Evolutionary conservation across 352 stramenopile genomes (phyloP).

Genomic region (Globisporangium parvum): DNA sequence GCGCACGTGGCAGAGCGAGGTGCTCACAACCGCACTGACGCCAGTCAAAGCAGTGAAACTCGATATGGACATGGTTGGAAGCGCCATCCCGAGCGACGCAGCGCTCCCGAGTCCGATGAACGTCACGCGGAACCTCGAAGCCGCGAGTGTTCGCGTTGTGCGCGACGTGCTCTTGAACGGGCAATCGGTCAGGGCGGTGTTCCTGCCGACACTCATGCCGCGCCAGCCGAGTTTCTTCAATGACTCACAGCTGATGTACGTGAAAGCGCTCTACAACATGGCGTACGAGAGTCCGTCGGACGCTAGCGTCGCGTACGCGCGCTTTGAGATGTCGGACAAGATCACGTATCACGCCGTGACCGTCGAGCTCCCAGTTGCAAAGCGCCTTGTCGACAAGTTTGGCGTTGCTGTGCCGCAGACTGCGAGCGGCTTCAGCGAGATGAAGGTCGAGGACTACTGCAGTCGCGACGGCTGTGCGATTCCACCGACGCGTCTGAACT

Average conservation of each 20-base stretch:
- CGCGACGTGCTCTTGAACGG: not conserved
- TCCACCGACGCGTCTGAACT: too few relatives aligned
- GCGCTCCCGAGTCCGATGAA: conserved; percentile 7
- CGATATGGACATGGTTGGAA: not conserved
- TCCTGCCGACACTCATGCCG: too few relatives aligned
- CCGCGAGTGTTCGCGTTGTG: not conserved
- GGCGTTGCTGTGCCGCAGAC: not conserved
- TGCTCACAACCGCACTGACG: not conserved
- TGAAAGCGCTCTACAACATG: too few relatives aligned
- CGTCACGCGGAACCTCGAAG: conserved; percentile 1
- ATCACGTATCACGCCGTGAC: conserved; percentile 18
- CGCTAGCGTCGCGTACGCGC: too few relatives aligned
- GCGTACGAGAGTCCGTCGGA: too few relatives aligned
- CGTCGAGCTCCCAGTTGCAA: conserved; percentile 9
- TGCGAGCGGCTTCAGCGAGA: not conserved
- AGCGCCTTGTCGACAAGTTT: not conserved
- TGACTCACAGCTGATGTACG: too few relatives aligned
- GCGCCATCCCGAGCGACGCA: not conserved
- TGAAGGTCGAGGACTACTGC: not conserved
- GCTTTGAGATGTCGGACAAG: conserved; percentile 9
- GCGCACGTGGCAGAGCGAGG: conserved; percentile 7
- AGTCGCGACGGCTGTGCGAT: not conserved
- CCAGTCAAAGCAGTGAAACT: conserved; percentile 6
- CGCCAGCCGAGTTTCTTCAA: too few relatives aligned
- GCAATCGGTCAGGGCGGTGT: too few relatives aligned